Base-by-base conservation (phyloP, 768 basidiomycete species). In the Amanita rubescens region DNA sequence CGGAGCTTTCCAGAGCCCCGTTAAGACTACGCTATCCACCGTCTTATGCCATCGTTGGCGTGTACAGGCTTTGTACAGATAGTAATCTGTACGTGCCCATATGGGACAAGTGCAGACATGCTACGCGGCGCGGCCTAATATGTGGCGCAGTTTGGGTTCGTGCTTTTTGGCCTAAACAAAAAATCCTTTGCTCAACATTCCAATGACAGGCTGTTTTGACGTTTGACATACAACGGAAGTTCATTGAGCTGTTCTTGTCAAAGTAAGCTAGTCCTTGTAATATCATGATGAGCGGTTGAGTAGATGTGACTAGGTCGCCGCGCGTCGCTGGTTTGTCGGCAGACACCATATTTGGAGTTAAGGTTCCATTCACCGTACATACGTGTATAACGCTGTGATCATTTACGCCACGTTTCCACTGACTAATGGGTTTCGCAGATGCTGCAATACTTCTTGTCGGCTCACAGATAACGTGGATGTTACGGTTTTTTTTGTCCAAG, bases 31-130 rank as follows among this genome's bases (percentile, higher is more conserved):
- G 82, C 39, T 86, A 92, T 58, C 83, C 90, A 0, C 89, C 93
- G 0, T 84, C 85, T 2, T 96, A 96, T 65, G 82, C 85, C 43
- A 67, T 90, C 3, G 91, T 96, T 0, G 93, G 93, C 0, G 78
- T 84, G 15, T 95, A 94, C 67, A 74, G 93, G 25, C 72, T 96
- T 5, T 76, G 82, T 61, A 90, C 87, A 0, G 92, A 94, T 65
- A 73, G 77, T 35, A 68, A 68, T 12, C 70, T 95, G 32, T 84
- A 81, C 55, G 69, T 73, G 22, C 90, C 92, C 3, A 83, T 87
- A 7, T 91, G 93, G 90, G 71, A 87, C 62, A 94, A 91, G 69
- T 89, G 91, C 64, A 79, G 75, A 57, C 85, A 94, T 67, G 94
- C 87, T 0, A 78, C 80, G 1, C 63, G 75, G 44, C 72, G 92